phyloP scores from a whole-genome alignment of 2,329 filamentous ascomycete genomes.

The Epichloe scottii region DNA sequence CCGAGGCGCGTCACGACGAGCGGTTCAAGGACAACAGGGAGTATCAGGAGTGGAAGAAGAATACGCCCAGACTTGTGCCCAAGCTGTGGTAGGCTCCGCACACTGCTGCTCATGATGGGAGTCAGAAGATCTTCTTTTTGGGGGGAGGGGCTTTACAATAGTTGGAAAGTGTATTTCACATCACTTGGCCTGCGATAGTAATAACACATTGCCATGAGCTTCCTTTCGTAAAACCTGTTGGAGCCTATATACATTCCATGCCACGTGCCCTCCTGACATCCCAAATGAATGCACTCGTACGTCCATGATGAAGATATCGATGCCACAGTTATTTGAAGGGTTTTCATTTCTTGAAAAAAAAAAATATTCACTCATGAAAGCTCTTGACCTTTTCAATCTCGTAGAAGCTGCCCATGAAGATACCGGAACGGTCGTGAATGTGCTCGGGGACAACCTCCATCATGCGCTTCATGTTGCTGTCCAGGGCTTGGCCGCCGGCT shows the following conservation, averaged over 20 bases:
- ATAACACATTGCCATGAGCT: too few relatives aligned
- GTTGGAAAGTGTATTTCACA: too few relatives aligned
- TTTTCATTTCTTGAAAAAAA: background rate
- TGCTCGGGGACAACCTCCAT: conserved; percentile 76
- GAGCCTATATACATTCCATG: background rate
- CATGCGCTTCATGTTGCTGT: conserved; percentile 86
- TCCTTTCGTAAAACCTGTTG: background rate
- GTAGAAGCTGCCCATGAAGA: conserved; percentile 89
- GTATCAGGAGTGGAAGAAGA: conserved; percentile 55
- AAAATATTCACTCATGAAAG: conserved; percentile 50
- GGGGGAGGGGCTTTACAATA: too few relatives aligned
- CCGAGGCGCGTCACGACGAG: conserved; percentile 57
- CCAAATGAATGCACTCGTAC: background rate
- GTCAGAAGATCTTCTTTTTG: too few relatives aligned
- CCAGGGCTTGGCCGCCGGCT: conserved; percentile 86
- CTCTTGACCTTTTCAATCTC: conserved; percentile 93
- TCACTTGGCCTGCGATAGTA: too few relatives aligned
- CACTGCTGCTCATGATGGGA: background rate
- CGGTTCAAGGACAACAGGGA: conserved; percentile 50
- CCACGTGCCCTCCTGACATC: background rate
- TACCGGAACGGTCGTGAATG: conserved; percentile 91
- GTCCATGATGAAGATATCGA: background rate
- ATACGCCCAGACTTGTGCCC: conserved; percentile 52
- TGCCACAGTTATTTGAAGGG: background rate
- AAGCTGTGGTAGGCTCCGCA: conserved; percentile 33